Percentiles rank a stretch among this genome's conserved stretches.
phyloP scores from a whole-genome alignment of 2,329 filamentous ascomycete species.

The Pseudogymnoascus pannorum region DNA sequence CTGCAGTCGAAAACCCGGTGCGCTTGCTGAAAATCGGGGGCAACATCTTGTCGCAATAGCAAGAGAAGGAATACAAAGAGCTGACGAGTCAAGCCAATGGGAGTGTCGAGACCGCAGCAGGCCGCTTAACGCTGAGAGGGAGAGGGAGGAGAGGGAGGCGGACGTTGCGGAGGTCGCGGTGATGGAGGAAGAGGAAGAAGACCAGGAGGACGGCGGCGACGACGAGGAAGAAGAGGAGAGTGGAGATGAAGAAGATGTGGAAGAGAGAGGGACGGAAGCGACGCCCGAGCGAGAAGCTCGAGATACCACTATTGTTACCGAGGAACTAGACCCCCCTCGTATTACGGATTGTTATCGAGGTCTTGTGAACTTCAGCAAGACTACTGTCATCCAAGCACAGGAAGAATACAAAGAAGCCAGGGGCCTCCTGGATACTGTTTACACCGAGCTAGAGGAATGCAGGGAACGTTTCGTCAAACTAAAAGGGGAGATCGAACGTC shows the following conservation, averaged over 20 bases:
- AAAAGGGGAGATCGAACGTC: background rate
- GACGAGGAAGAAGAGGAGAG: no score
- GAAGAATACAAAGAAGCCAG: background rate
- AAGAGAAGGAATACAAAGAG: background rate
- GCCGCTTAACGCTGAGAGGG: no score
- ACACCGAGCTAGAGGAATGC: background rate
- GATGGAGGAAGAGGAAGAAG: no score
- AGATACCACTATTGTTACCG: background rate
- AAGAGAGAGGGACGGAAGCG: no score
- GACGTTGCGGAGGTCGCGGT: no score
- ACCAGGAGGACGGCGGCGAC: no score
- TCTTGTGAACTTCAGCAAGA: background rate
- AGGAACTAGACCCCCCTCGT: background rate
- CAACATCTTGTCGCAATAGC: background rate
- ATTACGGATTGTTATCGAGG: background rate
- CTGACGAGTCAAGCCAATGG: background rate
- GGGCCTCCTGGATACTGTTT: background rate
- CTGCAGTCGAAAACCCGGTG: background rate
- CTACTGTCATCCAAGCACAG: background rate
- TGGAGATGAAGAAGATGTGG: no score
- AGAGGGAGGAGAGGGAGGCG: no score
- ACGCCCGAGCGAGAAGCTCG: no score
- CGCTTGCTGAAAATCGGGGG: background rate
- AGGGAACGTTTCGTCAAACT: background rate
- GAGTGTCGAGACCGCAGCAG: background rate